Evolutionary conservation across 2,329 filamentous ascomycete genomes (phyloP), one percentile per base, ranked within the genome.

Genomic region (Aspergillus terreus): DNA sequence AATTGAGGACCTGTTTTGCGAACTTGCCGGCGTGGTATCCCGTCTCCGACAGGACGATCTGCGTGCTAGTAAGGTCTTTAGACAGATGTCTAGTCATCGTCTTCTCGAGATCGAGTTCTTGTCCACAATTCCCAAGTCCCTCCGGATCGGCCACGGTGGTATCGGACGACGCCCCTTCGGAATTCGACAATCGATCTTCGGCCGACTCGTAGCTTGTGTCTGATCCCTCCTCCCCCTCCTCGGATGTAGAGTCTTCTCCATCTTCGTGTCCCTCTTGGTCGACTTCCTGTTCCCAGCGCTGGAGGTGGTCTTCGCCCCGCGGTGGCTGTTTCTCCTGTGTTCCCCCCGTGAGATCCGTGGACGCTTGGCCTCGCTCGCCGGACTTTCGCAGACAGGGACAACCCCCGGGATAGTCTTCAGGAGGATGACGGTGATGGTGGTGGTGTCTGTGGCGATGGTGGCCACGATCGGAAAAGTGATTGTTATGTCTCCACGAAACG

Each of bases 1-100:
- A 85, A 10, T 81, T 80, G 4, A 92, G 82, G 44, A 94, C 86
- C n/a, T 84, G 82, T 19, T 82, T 80, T 33, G 91, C 80, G 1
- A 86, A 84, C 58, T 83, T 86, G 1, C 83, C 81, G 6, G 87
- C 84, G 44, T 82, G 82, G 11, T 87, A 73, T 2, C 83, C 84
- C 23, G 80, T 79, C 15, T 88, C 85, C 1, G 84, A 52, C 11
- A 61, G 49, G 23, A 50, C 33, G 12, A 51, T 54, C n/a, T 50
- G 46, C 5, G 51, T 27, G 4, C 42, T 10, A 1, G 30, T 35
- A 10, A 53, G 38, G n/a, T 52, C 54, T 10, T 46, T 47, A 2
- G 45, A 23, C 4, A 40, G 51, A 2, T 50, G 50, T 3, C 46
- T 49, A 1, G 44, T 53, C 6, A 60, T 15, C 2, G 53, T 58